Percentiles rank a stretch among this genome's conserved stretches.
Evolutionary conservation across 495 filamentous ascomycete genomes (phyloP).

Genomic region (Mycothermus thermophilus): DNA sequence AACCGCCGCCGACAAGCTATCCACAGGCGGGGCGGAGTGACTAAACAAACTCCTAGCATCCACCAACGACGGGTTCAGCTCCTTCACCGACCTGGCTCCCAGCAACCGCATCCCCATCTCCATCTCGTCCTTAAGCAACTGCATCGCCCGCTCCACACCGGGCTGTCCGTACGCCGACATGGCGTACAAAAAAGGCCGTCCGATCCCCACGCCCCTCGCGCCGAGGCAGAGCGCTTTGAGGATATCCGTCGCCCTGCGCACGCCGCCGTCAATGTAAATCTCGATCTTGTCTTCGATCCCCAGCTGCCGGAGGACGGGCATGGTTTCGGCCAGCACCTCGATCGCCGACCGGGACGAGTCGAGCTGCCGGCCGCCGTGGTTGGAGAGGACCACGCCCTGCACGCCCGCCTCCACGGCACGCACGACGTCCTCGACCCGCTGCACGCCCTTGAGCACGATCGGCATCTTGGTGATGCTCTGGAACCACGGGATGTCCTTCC

Average conservation of each 20-base stretch:
- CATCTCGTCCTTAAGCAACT: constrained; percentile 94
- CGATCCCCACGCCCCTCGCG: constrained; percentile 87
- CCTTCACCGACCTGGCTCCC: constrained; percentile 55
- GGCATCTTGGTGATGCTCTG: constrained; percentile 86
- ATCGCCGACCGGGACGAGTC: constrained; percentile 85
- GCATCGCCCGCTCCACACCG: constrained; percentile 85
- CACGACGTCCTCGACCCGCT: constrained; percentile 88
- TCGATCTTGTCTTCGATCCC: constrained; percentile 78
- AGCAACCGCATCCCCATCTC: constrained; percentile 98
- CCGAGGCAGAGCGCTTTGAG: constrained; percentile 91
- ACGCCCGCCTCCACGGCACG: constrained; percentile 70
- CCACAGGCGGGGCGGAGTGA: constrained; percentile 53
- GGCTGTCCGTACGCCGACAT: constrained; percentile 86
- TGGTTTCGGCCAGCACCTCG: constrained; percentile 89
- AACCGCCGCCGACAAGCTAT: constrained; percentile 41
- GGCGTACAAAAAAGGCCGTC: constrained; percentile 85
- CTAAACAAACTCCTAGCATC: constrained; percentile 60
- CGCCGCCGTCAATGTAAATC: constrained; percentile 80
- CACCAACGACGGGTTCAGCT: constrained; percentile 65
- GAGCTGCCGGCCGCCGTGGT: constrained; percentile 95
- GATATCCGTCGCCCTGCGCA: constrained; percentile 85
- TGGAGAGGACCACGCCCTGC: constrained; percentile 87
- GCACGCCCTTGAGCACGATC: constrained; percentile 91
- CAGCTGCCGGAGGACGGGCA: constrained; percentile 76
- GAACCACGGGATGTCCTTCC: constrained; percentile 96